These are phyloP conservation scores for Abrus pulchellus DNA, from an alignment of 306 rosid species.

Conservation along the genomic window DNA sequence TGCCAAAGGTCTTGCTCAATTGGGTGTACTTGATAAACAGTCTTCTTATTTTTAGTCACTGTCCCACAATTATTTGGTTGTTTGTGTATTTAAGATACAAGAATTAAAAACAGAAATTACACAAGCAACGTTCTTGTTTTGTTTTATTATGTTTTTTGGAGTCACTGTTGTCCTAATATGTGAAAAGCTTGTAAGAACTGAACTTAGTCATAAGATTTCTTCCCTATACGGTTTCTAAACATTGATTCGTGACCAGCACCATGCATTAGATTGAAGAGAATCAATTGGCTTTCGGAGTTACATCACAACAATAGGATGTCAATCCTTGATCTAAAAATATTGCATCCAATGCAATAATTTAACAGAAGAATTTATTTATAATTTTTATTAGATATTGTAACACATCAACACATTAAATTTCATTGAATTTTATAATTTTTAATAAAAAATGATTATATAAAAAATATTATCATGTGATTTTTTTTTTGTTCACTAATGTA, in stretches of 20 bases:
- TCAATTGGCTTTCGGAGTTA: not conserved
- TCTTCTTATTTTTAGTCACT: conserved; percentile 65
- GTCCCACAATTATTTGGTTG: conserved; percentile 10
- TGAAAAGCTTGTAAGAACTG: not conserved
- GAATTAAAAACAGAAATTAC: not conserved
- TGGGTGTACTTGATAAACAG: conserved; percentile 63
- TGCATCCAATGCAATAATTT: not conserved
- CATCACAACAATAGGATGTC: no score
- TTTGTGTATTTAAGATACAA: conserved; percentile 17
- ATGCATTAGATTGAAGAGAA: not conserved
- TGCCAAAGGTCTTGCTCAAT: conserved; percentile 67
- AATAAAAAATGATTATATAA: no score
- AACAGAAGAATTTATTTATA: no score
- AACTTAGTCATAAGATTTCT: not conserved
- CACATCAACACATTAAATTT: no score
- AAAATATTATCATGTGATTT: no score
- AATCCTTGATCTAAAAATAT: not conserved
- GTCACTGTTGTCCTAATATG: conserved; percentile 21
- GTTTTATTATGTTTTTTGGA: not conserved
- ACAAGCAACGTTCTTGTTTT: not conserved
- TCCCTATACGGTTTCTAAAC: not conserved
- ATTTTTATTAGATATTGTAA: no score
- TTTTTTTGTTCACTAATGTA: no score
- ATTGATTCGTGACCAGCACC: not conserved
- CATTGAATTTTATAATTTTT: no score